phyloP scores from a whole-genome alignment of 2,329 filamentous ascomycete species.

The Alternaria arbusti region DNA sequence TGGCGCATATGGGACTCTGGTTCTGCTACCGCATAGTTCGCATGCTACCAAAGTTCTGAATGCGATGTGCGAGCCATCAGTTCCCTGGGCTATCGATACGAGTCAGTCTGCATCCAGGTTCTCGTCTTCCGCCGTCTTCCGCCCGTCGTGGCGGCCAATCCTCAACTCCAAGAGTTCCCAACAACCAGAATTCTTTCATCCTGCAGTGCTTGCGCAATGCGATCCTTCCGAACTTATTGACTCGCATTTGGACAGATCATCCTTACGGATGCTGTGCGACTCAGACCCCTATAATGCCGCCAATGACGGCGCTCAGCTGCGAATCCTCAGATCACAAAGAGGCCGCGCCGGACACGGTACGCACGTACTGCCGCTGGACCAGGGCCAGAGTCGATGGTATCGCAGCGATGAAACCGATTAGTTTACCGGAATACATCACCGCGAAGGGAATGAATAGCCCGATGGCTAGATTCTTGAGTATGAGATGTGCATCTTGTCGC shows the following conservation, averaged over 20 bases:
- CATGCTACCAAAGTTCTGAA: background rate
- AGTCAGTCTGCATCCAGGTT: background rate
- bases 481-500: background rate
- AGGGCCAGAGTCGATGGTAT: background rate
- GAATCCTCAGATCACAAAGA: background rate
- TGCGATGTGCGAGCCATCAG: background rate
- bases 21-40: background rate
- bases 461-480: no score
- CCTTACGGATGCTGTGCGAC: background rate
- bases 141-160: background rate
- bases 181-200: background rate
- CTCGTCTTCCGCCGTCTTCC: background rate
- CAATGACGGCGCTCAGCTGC: background rate
- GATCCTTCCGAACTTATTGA: background rate
- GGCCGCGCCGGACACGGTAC: constrained; percentile 3
- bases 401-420: background rate
- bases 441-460: background rate
- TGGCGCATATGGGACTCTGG: background rate
- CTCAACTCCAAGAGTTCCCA: background rate
- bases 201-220: background rate
- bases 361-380: constrained; percentile 8
- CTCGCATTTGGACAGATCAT: background rate
- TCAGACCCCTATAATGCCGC: background rate
- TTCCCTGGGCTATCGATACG: background rate
- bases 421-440: background rate